Evolutionary conservation across 2,329 filamentous ascomycete genomes (phyloP), one percentile per base, ranked within the genome.

Genomic region (Ophiostoma fasciatum): DNA sequence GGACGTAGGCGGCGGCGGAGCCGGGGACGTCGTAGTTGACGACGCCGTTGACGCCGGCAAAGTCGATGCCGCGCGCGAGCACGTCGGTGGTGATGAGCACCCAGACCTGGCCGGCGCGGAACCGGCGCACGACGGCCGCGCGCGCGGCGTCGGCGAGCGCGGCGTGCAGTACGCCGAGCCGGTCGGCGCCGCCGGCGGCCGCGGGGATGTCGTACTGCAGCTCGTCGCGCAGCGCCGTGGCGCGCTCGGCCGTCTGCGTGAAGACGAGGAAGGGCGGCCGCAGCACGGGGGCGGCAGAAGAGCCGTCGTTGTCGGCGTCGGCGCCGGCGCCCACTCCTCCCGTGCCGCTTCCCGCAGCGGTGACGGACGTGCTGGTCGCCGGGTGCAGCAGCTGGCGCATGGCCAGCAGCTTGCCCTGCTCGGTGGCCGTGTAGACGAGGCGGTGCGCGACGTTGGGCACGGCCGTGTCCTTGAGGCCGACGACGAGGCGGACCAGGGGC

Each of bases 21-120:
- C 78, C 83, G 0, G 90, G 90, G 8, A 94, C 84, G 55, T 98
- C 90, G 59, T 94, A 98, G 59, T 96, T 98, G 35, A 98, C 82
- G 0, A 98, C 87, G 31, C 87, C 85, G 50, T 94, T 94, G 44
- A 98, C 78, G 33, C 90, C 90, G 8, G 82, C 76, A 61, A 98
- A 94, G 57, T 98, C 90, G 28, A 98, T 78, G 15, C 90, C 90
- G 23, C 90, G 81, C 13, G 87, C 81, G 10, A 98, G 66, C 7
- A 98, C 71, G 52, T 98, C 90, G 0, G 90, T 98, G 0, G 90
- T 96, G 53, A 98, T 90, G 25, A 98, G 68, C 7, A 96, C 76
- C 90, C 90, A 98, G 42, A 96, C 78, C 52, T 96, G 85, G 45
- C 87, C 90, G 23, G 77, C 77, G 25, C 90, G 78, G 63, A 98